Base-by-base conservation (phyloP, 768 basidiomycete genomes). In the Termitomyces sp. region DNA sequence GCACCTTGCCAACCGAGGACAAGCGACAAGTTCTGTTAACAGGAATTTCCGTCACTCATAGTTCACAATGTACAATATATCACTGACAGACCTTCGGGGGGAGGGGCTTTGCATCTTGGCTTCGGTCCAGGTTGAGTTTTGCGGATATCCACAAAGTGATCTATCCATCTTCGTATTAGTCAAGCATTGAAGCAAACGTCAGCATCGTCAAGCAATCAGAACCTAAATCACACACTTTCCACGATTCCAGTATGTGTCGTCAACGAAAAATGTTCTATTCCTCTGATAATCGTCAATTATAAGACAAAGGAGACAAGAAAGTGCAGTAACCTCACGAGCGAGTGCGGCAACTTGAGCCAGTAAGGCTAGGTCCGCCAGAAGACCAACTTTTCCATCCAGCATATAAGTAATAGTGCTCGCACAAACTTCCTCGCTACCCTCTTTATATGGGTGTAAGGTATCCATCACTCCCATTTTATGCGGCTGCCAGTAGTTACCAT, bases 181-280 rank as follows among this genome's bases (percentile, higher is more conserved):
- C 9, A 2, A 14, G n/a, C n/a, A 6, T 37, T n/a, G 8, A 18
- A 32, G 14, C 12, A 18, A n/a, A 27, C 8, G 27, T 58, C 32
- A 62, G 47, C 13, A 42, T 40, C 37, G 33, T 47, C 14, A 24
- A 14, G 30, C 52, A 30, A 42, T 18, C 16, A 12, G 5, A 26
- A 55, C 12, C 22, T 22, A 37, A 18, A 18, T 20, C 5, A 71
- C 83, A 55, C 60, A 87, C 85, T 81, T 85, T 74, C 87, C 88
- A 56, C 87, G 81, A 68, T 87, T 84, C 88, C 88, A 90, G 60
- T 84, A 81, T 0, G 81, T 81, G 68, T 90, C 88, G 57, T 87
- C 83, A 5, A 90, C 74, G 53, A 89, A 75, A 70, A 90, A 85
- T 3, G 87, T 88, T 39, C 83, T 74, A 63, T 84, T 83, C 56